A percentile compares a stretch with the other conserved stretches of the same genome.
Conservation (phyloP, 2,329 filamentous ascomycete genomes). For the Pleoardoris graminearum region DNA sequence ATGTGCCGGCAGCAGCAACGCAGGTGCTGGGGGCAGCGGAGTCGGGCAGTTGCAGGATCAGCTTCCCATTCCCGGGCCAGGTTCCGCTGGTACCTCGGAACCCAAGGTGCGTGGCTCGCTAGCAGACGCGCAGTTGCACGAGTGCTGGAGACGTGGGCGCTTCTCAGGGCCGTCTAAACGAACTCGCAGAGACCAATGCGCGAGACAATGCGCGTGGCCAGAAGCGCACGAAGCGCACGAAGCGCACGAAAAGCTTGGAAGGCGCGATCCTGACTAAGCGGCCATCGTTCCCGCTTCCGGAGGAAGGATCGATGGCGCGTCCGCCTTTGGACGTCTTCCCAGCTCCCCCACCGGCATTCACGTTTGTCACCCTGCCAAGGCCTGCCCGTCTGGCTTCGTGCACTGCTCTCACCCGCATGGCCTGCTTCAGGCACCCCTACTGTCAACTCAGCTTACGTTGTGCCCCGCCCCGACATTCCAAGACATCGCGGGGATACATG, state of each 20-base stretch:
- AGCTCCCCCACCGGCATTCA: no score
- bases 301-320: no score
- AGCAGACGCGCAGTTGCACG: conserved; percentile 15
- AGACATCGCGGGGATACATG: background rate
- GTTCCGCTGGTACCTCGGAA: conserved; percentile 4
- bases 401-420: background rate
- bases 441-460: background rate
- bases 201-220: background rate
- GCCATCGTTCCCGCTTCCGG: background rate
- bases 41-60: conserved; percentile 23
- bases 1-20: conserved; percentile 8
- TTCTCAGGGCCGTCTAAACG: background rate
- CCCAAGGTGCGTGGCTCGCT: background rate
- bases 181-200: background rate
- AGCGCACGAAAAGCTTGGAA: conserved; percentile 15
- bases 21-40: conserved; percentile 17
- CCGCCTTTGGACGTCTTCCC: no score
- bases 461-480: background rate
- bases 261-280: conserved; percentile 4
- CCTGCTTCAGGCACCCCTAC: background rate
- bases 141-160: conserved; percentile 4
- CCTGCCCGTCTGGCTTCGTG: background rate
- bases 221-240: conserved; percentile 18
- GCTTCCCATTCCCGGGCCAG: conserved; percentile 20
- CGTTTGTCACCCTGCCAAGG: no score